Evolutionary conservation across 2,329 filamentous ascomycete genomes (phyloP).

Genomic region (Berkeleyomyces basicola): DNA sequence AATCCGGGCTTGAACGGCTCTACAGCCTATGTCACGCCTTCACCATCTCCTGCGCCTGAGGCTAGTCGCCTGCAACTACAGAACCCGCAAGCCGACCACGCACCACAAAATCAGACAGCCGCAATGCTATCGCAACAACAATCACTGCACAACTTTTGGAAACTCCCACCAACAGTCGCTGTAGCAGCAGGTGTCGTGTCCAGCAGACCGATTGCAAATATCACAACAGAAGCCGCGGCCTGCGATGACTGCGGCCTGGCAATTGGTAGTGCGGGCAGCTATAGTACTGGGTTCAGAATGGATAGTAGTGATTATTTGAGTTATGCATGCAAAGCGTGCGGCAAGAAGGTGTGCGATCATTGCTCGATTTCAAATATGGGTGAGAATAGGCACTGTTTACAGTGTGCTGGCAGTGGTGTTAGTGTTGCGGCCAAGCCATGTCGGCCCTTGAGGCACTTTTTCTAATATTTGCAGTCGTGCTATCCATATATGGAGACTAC

Average conservation of each 20-base stretch:
- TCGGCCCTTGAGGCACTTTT: constrained; percentile 16
- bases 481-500: not conserved
- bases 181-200: constrained; percentile 12
- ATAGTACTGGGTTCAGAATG: constrained; percentile 26
- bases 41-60: constrained; percentile 9
- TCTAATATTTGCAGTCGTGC: not conserved
- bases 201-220: not conserved
- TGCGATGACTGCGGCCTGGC: constrained; percentile 38
- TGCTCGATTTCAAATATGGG: constrained; percentile 44
- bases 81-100: not conserved
- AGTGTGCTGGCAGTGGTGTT: constrained; percentile 29
- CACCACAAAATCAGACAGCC: not conserved
- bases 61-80: not conserved
- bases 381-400: constrained; percentile 34
- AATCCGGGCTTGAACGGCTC: not conserved
- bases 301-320: constrained; percentile 16
- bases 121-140: constrained; percentile 23
- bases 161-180: constrained; percentile 27
- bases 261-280: constrained; percentile 16
- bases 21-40: constrained; percentile 4
- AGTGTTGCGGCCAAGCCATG: constrained; percentile 15
- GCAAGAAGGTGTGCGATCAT: constrained; percentile 39
- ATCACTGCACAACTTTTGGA: constrained; percentile 46
- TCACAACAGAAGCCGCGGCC: constrained; percentile 18
- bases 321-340: constrained; percentile 31